Evolutionary conservation across 2,329 filamentous ascomycete genomes (phyloP), one percentile per base, ranked within the genome.

Genomic region (Akanthomyces lecanii): DNA sequence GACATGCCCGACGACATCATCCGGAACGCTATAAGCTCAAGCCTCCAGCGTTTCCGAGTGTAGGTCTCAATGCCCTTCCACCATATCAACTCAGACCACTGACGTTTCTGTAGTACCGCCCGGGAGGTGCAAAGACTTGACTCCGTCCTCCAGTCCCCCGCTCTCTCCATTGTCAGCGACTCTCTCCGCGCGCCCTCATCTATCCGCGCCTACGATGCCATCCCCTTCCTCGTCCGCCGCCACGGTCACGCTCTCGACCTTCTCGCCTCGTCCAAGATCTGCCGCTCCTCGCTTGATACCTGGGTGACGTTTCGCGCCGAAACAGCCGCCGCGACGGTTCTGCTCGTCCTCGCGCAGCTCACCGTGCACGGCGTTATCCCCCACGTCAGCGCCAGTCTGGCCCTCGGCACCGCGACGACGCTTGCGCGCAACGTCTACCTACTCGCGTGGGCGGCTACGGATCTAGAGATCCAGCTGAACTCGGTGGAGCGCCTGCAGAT

Each of bases 401-500:
- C 60, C 8, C 60, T 62, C 4, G 40, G 30, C 25, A 62, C 52
- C 4, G 60, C 60, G 11, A 62, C 60, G 4, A 56, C 60, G 8
- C 60, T 62, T 23, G 60, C 60, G 11, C 28, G 30, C 16, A 38
- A 62, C 4, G 51, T 62, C 18, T 62, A 62, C 44, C 18, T 62
- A 10, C 60, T 56, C 1, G 52, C 60, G 4, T 51, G 60, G 60
- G 60, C 60, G 4, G 30, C 21, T 1, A 56, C 52, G 4, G 52
- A 62, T 33, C 52, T 62, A 1, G 60, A 62, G 11, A 62, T 56
- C 33, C 60, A 62, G 42, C 40, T 62, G 2, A 62, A 56, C 25
- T 38, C 60, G 14, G 61, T 63, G 11, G 61, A 63, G 38, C 53
- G 61, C 4, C 47, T 63, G 14, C 61, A 63, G 11, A 45, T 30